Base-by-base conservation (phyloP, 2,329 filamentous ascomycete species). In the Fusarium pseudocircinatum region DNA sequence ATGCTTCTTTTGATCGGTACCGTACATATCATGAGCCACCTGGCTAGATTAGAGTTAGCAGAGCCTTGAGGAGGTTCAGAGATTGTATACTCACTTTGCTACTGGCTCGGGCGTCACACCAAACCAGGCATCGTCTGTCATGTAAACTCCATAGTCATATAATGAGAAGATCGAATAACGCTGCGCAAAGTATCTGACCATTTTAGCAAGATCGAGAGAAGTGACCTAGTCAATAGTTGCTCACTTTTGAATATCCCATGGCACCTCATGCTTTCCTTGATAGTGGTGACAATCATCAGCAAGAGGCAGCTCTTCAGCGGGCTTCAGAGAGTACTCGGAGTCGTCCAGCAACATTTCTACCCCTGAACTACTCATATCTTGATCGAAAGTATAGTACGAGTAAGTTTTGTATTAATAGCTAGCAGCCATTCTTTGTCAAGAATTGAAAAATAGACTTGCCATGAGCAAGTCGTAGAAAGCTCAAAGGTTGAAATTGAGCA, bases 51-150 rank as follows among this genome's bases (percentile, higher is more conserved):
- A 24, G 7, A 15, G 47, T 72, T 59, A 72, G 67, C 32, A 18
- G 7, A n/a, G 34, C 6, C 3, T 13, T 18, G 24, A 14, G 60
- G 59, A 54, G 63, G 28, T 20, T 24, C 7, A 13, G 37, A 47
- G 52, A 46, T 37, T 49, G 34, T 46, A 46, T 57, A 84, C 87
- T 78, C 85, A 96, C 94, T 88, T 91, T 68, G 96, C 96, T 34
- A 99, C 90, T 9, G 94, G 93, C 81, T 99, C 96, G 20, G 96
- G 95, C 0, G 97, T 99, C 13, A 98, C 95, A 62, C 95, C 96
- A 81, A 96, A 99, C 96, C 96, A 99, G 60, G 95, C 93, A 83
- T 96, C 92, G 80, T 97, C 92, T 1, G 97, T 99, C 87, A 99
- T 90, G 86, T 91, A 92, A 74, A 99, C 89, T 62, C 95, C 96